Conservation (phyloP, 345 rosid genomes). For the Punica granatum region DNA sequence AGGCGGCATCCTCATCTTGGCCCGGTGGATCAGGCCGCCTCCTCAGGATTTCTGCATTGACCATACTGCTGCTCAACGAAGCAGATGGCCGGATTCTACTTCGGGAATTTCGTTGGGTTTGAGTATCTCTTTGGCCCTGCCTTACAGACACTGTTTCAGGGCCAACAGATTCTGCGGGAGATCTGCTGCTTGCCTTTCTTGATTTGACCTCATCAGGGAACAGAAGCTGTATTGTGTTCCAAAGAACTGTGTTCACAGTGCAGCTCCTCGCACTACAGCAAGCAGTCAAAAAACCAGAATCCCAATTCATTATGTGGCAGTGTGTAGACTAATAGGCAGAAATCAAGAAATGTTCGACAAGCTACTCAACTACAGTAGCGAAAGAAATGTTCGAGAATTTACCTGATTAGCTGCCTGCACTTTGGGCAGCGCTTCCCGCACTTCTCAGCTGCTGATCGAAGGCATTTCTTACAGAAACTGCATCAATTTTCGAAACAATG, state of each 20-base stretch:
- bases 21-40: constrained; percentile 26
- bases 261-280: constrained; percentile 82
- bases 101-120: constrained; percentile 9
- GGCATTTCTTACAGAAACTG: constrained; percentile 88
- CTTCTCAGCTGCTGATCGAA: constrained; percentile 73
- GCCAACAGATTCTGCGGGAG: constrained; percentile 16
- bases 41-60: constrained; percentile 9
- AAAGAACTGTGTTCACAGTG: constrained; percentile 84
- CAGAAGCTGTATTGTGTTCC: constrained; percentile 96
- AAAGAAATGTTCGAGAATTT: background rate
- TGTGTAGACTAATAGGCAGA: background rate
- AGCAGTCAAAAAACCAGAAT: background rate
- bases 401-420: constrained; percentile 88
- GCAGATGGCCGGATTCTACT: constrained; percentile 7
- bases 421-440: constrained; percentile 94
- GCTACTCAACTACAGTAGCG: background rate
- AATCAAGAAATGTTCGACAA: background rate
- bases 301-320: background rate
- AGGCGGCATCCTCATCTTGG: constrained; percentile 71
- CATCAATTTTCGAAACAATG: constrained; percentile 4
- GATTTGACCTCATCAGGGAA: constrained; percentile 83
- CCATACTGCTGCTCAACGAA: constrained; percentile 5
- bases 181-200: constrained; percentile 37
- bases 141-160: constrained; percentile 18
- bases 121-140: constrained; percentile 11